phyloP scores from a whole-genome alignment of 108 stramenopile species.

The Ochromonas danica region DNA sequence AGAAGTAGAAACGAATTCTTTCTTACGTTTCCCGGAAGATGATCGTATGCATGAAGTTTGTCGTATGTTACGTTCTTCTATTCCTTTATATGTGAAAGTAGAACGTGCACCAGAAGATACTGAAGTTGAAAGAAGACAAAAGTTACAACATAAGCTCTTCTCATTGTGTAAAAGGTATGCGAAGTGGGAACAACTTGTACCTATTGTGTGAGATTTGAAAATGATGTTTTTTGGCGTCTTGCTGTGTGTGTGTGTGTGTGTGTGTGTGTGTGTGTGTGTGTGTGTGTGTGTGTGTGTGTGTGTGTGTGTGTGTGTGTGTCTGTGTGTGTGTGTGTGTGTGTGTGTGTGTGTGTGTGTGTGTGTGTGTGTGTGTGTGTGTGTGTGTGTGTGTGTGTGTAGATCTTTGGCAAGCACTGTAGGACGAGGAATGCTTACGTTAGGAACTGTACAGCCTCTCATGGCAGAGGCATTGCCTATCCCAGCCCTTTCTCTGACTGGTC shows the following conservation, averaged over 20 bases:
- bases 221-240: too few species aligned
- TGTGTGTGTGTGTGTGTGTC: too few species aligned
- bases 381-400: slow-evolving; percentile 71
- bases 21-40: slow-evolving; percentile 8
- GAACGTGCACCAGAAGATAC: slow-evolving; percentile 73
- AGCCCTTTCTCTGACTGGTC: slow-evolving; percentile 75
- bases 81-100: slow-evolving; percentile 72
- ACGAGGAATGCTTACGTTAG: slow-evolving; percentile 92
- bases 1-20: neutral
- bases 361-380: slow-evolving; percentile 49
- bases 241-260: too few species aligned
- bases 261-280: slow-evolving; percentile 48
- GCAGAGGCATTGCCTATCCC: slow-evolving; percentile 84
- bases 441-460: slow-evolving; percentile 67
- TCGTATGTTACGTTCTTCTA: slow-evolving; percentile 77
- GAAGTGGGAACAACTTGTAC: neutral
- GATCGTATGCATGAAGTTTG: slow-evolving; percentile 52
- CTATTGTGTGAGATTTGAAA: slow-evolving; percentile 40
- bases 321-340: too few species aligned
- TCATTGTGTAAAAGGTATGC: neutral
- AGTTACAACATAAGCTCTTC: slow-evolving; percentile 73
- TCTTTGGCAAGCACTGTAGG: slow-evolving; percentile 80
- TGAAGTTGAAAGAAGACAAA: slow-evolving; percentile 80
- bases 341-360: too few species aligned
- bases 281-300: slow-evolving; percentile 46